Evolutionary conservation across 148 eudicot genomes (phyloP).

Genomic region (Vaccinium corymbosum): DNA sequence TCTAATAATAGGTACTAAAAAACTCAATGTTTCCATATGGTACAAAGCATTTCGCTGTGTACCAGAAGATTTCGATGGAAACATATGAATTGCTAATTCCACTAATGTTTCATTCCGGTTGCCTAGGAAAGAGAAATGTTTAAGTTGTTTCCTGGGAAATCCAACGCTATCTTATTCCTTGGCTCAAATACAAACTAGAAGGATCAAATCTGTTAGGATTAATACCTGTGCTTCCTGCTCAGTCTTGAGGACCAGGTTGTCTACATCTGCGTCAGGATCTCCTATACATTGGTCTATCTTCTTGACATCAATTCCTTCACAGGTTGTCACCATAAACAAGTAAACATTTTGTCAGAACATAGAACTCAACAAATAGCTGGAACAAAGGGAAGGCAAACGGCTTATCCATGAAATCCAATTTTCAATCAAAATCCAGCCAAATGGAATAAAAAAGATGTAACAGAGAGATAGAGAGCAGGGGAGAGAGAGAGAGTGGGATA

Average conservation of each 20-base stretch:
- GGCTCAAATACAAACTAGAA: neutral
- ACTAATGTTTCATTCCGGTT: neutral
- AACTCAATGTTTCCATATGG: neutral
- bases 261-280: constrained; percentile 36
- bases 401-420: neutral
- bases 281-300: constrained; percentile 40
- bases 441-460: neutral
- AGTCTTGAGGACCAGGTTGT: constrained; percentile 36
- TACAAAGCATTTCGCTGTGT: neutral
- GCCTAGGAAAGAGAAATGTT: neutral
- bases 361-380: neutral
- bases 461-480: no score
- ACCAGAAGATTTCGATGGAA: neutral
- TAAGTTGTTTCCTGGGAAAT: neutral
- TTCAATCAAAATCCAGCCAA: neutral
- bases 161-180: neutral
- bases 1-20: neutral
- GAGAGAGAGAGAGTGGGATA: no score
- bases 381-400: neutral
- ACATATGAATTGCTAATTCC: neutral
- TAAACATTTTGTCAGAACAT: neutral
- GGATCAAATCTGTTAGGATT: neutral
- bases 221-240: constrained; percentile 49
- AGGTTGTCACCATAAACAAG: neutral
- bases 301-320: constrained; percentile 35